A percentile compares a stretch with the other conserved stretches of the same genome.
Conservation (phyloP, 2,329 filamentous ascomycete genomes). For the Elsinoe perseae region DNA sequence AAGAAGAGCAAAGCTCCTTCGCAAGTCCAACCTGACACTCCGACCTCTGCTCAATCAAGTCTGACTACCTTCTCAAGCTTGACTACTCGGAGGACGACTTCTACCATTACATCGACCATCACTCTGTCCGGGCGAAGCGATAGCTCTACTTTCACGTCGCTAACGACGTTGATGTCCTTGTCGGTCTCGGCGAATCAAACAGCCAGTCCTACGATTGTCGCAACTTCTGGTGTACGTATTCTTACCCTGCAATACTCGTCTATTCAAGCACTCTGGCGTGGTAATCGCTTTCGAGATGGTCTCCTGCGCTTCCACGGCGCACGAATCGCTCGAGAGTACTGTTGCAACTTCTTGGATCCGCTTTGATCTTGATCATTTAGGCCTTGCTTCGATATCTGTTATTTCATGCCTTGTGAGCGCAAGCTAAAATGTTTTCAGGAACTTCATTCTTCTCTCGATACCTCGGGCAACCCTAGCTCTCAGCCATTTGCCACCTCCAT, state of each 20-base stretch:
- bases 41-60: neutral
- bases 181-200: slow-evolving; percentile 3
- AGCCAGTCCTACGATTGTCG: slow-evolving; percentile 3
- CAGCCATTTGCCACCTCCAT: slow-evolving; percentile 27
- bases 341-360: neutral
- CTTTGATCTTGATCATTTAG: neutral
- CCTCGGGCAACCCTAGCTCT: slow-evolving; percentile 23
- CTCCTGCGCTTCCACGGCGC: neutral
- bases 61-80: neutral
- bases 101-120: slow-evolving; percentile 25
- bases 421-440: neutral
- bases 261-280: neutral
- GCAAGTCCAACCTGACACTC: slow-evolving; percentile 7
- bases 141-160: neutral
- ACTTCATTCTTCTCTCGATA: slow-evolving; percentile 20
- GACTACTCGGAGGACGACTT: slow-evolving; percentile 8
- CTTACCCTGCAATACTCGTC: neutral
- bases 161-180: neutral
- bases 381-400: neutral
- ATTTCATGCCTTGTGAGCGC: neutral
- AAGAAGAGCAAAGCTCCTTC: slow-evolving; percentile 18
- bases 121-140: slow-evolving; percentile 19
- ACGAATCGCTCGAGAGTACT: neutral
- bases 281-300: neutral
- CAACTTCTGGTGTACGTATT: slow-evolving; percentile 13